Conservation (phyloP, 1,284 basidiomycete species). For the Trametes hirsuta region DNA sequence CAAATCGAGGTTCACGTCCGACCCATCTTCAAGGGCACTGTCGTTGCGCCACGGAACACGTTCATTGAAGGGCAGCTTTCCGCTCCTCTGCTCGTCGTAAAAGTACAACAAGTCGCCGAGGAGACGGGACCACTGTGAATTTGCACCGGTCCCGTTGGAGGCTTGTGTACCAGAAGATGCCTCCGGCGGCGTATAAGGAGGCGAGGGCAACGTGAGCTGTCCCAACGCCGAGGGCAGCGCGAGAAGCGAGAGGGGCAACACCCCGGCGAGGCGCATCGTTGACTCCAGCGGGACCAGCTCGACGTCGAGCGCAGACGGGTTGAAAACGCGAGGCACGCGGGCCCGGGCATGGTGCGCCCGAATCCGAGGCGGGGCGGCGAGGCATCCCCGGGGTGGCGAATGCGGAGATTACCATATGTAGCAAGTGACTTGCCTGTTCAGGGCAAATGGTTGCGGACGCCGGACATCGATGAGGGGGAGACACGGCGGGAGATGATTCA, state of each 20-base stretch:
- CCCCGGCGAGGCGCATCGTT: constrained; percentile 1
- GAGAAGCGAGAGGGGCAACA: background rate
- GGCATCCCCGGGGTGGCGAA: constrained; percentile 2
- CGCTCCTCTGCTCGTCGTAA: constrained; percentile 90
- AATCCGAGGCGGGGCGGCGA: background rate
- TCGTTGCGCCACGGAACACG: constrained; percentile 88
- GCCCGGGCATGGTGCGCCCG: background rate
- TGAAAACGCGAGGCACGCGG: background rate
- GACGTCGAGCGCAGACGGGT: background rate
- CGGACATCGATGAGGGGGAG: background rate
- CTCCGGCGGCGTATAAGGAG: constrained; percentile 67
- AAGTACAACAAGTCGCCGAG: constrained; percentile 86
- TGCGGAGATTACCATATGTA: constrained; percentile 2
- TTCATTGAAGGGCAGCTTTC: constrained; percentile 68
- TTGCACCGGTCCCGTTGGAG: constrained; percentile 52
- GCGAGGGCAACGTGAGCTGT: constrained; percentile 65
- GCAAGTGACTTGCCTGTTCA: constrained; percentile 10
- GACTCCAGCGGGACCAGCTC: background rate
- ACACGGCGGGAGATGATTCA: background rate
- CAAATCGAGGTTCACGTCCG: constrained; percentile 75
- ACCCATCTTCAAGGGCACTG: constrained; percentile 77
- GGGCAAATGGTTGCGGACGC: background rate
- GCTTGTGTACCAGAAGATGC: constrained; percentile 57
- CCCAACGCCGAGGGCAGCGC: constrained; percentile 24
- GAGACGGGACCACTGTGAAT: constrained; percentile 80